Conservation (phyloP, 306 rosid genomes). For the Urtica urens region DNA sequence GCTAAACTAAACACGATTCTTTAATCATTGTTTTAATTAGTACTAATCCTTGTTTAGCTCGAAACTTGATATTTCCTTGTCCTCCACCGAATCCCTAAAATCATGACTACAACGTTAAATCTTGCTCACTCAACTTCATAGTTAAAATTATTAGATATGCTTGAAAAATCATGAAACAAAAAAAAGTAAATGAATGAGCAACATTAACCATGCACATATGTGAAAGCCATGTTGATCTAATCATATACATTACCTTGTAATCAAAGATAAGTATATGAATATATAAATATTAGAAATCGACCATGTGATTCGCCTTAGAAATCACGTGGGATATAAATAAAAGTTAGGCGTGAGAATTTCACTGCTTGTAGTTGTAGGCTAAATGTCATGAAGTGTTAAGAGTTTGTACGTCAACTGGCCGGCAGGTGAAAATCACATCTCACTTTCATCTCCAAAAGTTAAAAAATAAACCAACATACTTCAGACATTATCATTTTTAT, state of each 20-base stretch:
- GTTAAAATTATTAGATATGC: no score
- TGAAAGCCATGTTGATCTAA: constrained; percentile 2
- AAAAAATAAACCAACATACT: background rate
- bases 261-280: background rate
- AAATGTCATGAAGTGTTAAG: no score
- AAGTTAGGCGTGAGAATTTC: constrained; percentile 17
- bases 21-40: no score
- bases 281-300: no score
- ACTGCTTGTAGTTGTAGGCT: background rate
- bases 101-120: no score
- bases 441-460: background rate
- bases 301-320: background rate
- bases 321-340: constrained; percentile 10
- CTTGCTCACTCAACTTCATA: no score
- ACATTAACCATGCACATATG: background rate
- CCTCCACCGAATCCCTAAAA: no score
- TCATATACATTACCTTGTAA: constrained; percentile 8
- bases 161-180: background rate
- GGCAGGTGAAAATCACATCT: no score
- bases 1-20: background rate
- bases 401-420: background rate
- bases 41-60: no score
- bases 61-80: no score
- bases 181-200: background rate
- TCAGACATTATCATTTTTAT: no score